Evolutionary conservation across 805 yeast genomes (phyloP), one percentile per base, ranked within the genome.

Genomic region (Jamesozyma jinghongensis): DNA sequence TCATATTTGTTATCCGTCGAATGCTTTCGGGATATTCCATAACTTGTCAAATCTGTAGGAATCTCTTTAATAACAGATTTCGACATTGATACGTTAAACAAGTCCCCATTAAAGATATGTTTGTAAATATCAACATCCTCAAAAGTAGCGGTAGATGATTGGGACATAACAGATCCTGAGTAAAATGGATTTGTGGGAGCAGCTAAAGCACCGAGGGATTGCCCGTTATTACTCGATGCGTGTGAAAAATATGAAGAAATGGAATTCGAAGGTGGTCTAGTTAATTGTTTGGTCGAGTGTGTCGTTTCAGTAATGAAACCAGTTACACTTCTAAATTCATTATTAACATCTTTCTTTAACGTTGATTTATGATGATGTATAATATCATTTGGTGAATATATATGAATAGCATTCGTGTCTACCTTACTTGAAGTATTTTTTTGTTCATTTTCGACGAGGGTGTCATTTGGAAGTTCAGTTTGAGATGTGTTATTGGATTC

Each of bases 101-200:
- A 34, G 3, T 38, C 33, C 25, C 42, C 40, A 17, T 42, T 38
- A 6, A 54, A 41, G 7, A 59, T 54, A 33, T 56, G 53, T 3
- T 40, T 22, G 30, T 59, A 59, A 12, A 57, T 42, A 37, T 56
- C 59, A 18, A 58, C 41, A 36, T 53, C 57, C 36, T 58, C 62
- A 17, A 19, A 17, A 19, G 11, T 7, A 11, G 31, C 6, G 12
- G 27, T 13, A 12, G 28, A 10, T n/a, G 19, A 16, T 5, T 29
- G 12, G 5, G 20, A 29, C 16, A 12, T n/a, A 3, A 30, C 8
- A 5, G 37, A 16, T 16, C 17, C 10, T n/a, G 28, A 5, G 8
- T 10, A 22, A n/a, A 34, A 22, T 22, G 36, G 28, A 14, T 34
- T 34, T 8, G 11, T n/a, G 3, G 36, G 8, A 3, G 4, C 19